A percentile compares a stretch with the other conserved stretches of the same genome.
Conservation (phyloP, 352 stramenopile genomes). For the Phytopythium helicoides region DNA sequence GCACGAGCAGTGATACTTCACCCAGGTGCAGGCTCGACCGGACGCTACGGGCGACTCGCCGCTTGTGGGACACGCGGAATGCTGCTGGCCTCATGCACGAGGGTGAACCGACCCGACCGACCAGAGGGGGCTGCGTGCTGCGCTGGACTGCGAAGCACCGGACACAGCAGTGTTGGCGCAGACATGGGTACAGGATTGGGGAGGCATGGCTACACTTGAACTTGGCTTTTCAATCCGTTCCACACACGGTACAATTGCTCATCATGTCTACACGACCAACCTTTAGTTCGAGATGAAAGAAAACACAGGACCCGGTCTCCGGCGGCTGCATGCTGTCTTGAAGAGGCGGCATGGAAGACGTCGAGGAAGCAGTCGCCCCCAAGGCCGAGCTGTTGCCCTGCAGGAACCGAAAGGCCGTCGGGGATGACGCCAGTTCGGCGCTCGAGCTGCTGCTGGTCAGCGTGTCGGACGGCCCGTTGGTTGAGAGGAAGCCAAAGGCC, state of each 20-base stretch:
- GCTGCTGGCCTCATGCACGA: too few species aligned
- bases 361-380: slow-evolving; percentile 22
- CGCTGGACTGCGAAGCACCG: too few species aligned
- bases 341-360: slow-evolving; percentile 19
- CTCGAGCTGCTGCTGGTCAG: slow-evolving; percentile 25
- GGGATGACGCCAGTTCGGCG: slow-evolving; percentile 38
- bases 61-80: too few species aligned
- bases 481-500: slow-evolving; percentile 54
- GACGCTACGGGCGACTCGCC: too few species aligned
- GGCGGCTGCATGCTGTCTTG: slow-evolving; percentile 20
- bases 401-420: slow-evolving; percentile 63
- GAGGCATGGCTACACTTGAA: too few species aligned
- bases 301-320: slow-evolving; percentile 46
- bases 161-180: too few species aligned
- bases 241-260: neutral
- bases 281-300: slow-evolving; percentile 48
- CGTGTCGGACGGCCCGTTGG: slow-evolving; percentile 10
- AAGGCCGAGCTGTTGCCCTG: slow-evolving; percentile 28
- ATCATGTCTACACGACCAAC: neutral
- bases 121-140: too few species aligned
- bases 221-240: too few species aligned
- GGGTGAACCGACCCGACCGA: too few species aligned
- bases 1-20: too few species aligned
- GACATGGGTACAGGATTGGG: too few species aligned
- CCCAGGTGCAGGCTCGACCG: too few species aligned